Evolutionary conservation across 1,139 yeast species (phyloP).

Genomic region (Kurtzmaniella quercitrusa): DNA sequence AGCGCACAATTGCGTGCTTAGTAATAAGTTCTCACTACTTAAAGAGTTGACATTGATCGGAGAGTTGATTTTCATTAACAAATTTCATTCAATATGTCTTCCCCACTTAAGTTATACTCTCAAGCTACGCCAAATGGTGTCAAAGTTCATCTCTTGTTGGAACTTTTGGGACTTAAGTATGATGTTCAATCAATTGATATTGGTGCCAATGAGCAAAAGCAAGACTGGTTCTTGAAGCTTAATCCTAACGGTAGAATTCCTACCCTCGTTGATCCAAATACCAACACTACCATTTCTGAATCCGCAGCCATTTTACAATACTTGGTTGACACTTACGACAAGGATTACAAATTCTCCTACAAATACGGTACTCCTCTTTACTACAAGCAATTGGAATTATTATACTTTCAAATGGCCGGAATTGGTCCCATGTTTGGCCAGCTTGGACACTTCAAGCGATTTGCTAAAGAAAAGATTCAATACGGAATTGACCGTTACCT

Average conservation of each 20-base stretch:
- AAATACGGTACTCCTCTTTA: conserved; percentile 41
- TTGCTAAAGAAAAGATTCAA: conserved; percentile 45
- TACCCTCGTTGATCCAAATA: conserved; percentile 42
- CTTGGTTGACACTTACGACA: conserved; percentile 55
- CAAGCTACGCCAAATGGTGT: conserved; percentile 55
- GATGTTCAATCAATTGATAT: conserved; percentile 37
- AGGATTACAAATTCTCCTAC: conserved; percentile 45
- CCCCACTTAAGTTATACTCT: conserved; percentile 25
- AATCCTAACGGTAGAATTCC: conserved; percentile 68
- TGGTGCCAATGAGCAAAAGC: conserved; percentile 38
- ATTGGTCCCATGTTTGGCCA: conserved; percentile 64
- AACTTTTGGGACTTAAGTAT: conserved; percentile 45
- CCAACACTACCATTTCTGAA: conserved; percentile 47
- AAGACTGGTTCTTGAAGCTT: conserved; percentile 49
- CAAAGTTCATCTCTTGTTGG: conserved; percentile 47
- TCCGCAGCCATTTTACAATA: conserved; percentile 58
- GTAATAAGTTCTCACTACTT: neutral
- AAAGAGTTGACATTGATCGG: too few relatives aligned
- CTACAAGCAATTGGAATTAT: conserved; percentile 49
- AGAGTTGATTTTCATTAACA: too few relatives aligned
- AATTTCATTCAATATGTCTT: neutral
- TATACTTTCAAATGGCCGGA: conserved; percentile 56
- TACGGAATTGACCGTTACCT: conserved; percentile 51
- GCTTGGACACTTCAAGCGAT: conserved; percentile 41
- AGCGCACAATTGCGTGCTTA: conserved; percentile 1